Conservation (phyloP, 1,284 basidiomycete species). For the Cerrena zonata region DNA sequence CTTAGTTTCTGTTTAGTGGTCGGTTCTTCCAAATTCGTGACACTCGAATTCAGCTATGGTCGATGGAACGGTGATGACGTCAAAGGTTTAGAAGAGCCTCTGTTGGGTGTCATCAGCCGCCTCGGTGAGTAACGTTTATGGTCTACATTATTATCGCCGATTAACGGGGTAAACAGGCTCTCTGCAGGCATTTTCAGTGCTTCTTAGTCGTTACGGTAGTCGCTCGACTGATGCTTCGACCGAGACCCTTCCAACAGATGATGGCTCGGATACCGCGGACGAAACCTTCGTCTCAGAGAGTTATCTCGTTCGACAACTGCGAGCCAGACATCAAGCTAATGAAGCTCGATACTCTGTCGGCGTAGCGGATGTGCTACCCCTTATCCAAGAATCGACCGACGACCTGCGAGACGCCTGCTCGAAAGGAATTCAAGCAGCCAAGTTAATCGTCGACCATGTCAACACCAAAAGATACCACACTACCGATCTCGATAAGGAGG, state of each 20-base stretch:
- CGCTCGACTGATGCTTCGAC: slow-evolving; percentile 7
- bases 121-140: slow-evolving; percentile 34
- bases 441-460: slow-evolving; percentile 35
- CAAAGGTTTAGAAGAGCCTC: slow-evolving; percentile 38
- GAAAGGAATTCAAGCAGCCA: slow-evolving; percentile 30
- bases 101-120: slow-evolving; percentile 37
- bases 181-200: slow-evolving; percentile 28
- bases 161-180: slow-evolving; percentile 21
- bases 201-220: slow-evolving; percentile 17
- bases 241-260: background rate
- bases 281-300: slow-evolving; percentile 27
- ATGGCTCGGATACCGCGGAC: background rate
- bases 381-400: slow-evolving; percentile 38
- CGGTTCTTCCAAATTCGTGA: slow-evolving; percentile 40
- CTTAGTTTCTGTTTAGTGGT: slow-evolving; percentile 26
- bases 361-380: slow-evolving; percentile 43
- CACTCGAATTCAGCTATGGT: slow-evolving; percentile 50
- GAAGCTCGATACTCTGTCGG: slow-evolving; percentile 37
- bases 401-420: slow-evolving; percentile 37
- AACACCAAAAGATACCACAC: slow-evolving; percentile 44
- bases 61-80: slow-evolving; percentile 50
- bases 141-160: no score
- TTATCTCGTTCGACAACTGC: slow-evolving; percentile 37
- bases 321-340: slow-evolving; percentile 23
- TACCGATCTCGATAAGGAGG: slow-evolving; percentile 22